phyloP scores from a whole-genome alignment of 106 monocot genomes.

The Dendrobium nobile region DNA sequence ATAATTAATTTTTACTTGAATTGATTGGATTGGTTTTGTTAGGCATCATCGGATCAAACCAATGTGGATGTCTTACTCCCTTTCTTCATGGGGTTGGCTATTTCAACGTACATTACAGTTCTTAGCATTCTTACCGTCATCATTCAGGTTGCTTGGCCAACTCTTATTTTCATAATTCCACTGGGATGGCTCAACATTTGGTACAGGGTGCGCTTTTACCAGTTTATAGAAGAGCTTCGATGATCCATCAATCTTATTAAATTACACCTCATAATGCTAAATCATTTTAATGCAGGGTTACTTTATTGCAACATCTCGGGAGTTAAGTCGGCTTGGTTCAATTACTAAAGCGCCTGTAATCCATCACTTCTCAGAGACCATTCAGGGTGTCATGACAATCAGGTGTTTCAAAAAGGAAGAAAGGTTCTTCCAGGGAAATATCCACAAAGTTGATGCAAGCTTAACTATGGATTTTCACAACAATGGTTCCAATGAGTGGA shows the following conservation, averaged over 20 bases:
- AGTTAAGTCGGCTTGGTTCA: slow-evolving; percentile 66
- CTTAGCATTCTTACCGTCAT: slow-evolving; percentile 48
- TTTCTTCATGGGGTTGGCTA: slow-evolving; percentile 40
- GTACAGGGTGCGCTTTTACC: slow-evolving; percentile 42
- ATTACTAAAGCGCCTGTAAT: slow-evolving; percentile 77
- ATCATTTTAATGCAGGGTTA: slow-evolving; percentile 30
- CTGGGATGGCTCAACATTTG: slow-evolving; percentile 53
- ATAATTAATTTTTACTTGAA: not conserved
- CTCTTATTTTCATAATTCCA: slow-evolving; percentile 43
- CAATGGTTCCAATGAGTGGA: slow-evolving; percentile 67
- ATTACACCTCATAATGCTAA: not conserved
- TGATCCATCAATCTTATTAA: not conserved
- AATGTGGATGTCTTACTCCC: slow-evolving; percentile 64
- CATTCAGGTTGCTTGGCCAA: slow-evolving; percentile 75
- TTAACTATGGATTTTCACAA: slow-evolving; percentile 77
- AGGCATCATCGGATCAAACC: slow-evolving; percentile 82
- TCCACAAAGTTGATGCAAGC: slow-evolving; percentile 48
- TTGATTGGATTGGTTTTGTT: slow-evolving; percentile 6
- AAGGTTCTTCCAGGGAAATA: slow-evolving; percentile 39
- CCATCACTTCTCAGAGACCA: slow-evolving; percentile 82
- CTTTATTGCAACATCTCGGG: slow-evolving; percentile 61
- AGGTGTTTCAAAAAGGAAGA: slow-evolving; percentile 60
- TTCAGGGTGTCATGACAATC: slow-evolving; percentile 56
- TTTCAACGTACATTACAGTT: slow-evolving; percentile 50
- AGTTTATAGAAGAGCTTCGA: not conserved